Evolutionary conservation across 2,329 filamentous ascomycete species (phyloP), one percentile per base, ranked within the genome.

Genomic region (Xylariales sp.): DNA sequence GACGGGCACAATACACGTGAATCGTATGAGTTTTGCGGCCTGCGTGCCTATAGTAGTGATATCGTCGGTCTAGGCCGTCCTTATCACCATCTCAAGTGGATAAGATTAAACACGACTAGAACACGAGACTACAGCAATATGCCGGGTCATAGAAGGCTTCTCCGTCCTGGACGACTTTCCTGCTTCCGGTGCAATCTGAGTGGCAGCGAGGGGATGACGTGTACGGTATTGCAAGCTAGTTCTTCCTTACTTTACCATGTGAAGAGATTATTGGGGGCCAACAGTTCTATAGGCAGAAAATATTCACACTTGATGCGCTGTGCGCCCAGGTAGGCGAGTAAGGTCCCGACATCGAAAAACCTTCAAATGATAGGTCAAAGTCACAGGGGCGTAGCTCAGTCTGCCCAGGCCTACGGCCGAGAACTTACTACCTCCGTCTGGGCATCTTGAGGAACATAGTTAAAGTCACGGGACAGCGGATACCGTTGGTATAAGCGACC

Each of bases 141-240:
- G 54, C 54, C 30, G 54, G 54, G 54, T 23, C 54, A 9, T 56
- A 56, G 54, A 56, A 56, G 6, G 10, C 54, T 56, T 32, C 39
- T 56, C 12, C 43, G 39, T 1, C 23, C 54, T 28, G 10, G 14
- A 45, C 18, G 32, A 49, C 32, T 43, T 16, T 52, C 50, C 14
- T 46, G 30, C 55, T 41, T 59, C 14, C 14, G 43, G 34, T 43
- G 36, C 23, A 62, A 34, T 18, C 28, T 48, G 4, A 39, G 52
- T 56, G 64, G 50, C 57, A 49, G 57, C 4, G 10, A 65, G 28
- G 50, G n/a, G 45, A 53, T 62, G 64, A 65, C 57, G 52, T 62
- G 54, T 56, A 56, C 39, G 54, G 39, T 16, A 34, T 56, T 61
- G 63, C 56, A 32, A 55, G 50, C 43, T 18, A 48, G 45, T 9